phyloP scores from a whole-genome alignment of 2,329 filamentous ascomycete genomes.

The Chrysosporium queenslandicum region DNA sequence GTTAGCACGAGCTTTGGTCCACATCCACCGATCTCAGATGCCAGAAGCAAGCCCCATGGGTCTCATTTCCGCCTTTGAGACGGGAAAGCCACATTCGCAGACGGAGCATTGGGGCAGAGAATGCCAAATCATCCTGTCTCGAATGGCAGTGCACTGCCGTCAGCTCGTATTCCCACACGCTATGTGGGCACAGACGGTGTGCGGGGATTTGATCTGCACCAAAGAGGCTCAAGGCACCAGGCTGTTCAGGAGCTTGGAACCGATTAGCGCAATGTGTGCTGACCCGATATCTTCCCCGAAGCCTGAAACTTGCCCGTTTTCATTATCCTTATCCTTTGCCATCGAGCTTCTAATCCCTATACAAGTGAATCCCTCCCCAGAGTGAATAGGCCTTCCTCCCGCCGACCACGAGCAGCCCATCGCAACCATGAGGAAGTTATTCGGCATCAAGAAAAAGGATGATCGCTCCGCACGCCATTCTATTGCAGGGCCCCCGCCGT shows the following conservation, averaged over 20 bases:
- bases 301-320: conserved; percentile 1
- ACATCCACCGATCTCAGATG: too few relatives aligned
- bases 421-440: conserved; percentile 4
- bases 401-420: not conserved
- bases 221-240: not conserved
- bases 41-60: too few relatives aligned
- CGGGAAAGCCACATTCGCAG: too few relatives aligned
- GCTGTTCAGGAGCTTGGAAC: not conserved
- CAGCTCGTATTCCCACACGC: conserved; percentile 1
- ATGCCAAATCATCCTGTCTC: not conserved
- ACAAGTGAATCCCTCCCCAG: too few relatives aligned
- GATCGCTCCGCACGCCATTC: not conserved
- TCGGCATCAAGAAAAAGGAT: conserved; percentile 6
- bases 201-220: not conserved
- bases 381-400: not conserved
- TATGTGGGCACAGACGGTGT: not conserved
- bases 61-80: too few relatives aligned
- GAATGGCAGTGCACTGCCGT: too few relatives aligned
- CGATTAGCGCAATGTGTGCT: not conserved
- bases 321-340: too few relatives aligned
- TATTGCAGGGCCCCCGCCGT: not conserved
- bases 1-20: too few relatives aligned
- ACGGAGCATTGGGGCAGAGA: too few relatives aligned
- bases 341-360: too few relatives aligned
- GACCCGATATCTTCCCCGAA: not conserved